Conservation (phyloP, 768 basidiomycete genomes). For the Termitomyces sp. region DNA sequence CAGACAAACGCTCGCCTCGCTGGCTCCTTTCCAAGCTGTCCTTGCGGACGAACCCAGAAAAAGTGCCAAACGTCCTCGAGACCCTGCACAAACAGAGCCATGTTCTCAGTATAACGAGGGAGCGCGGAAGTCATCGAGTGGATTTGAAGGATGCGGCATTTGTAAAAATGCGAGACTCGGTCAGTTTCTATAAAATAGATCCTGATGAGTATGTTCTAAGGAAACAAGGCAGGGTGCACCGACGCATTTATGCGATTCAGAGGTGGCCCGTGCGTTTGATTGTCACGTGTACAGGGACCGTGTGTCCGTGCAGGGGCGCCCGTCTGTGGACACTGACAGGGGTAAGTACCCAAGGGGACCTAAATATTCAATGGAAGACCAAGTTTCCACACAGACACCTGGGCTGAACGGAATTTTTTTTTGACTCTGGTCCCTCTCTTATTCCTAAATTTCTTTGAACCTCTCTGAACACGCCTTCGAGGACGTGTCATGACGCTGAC, state of each 20-base stretch:
- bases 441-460: no score
- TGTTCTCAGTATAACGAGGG: constrained; percentile 23
- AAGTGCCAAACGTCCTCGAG: constrained; percentile 22
- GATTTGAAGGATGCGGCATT: constrained; percentile 24
- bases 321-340: not conserved
- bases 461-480: not conserved
- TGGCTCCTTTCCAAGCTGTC: constrained; percentile 5
- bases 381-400: not conserved
- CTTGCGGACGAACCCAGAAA: constrained; percentile 8
- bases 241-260: constrained; percentile 11
- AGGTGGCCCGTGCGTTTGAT: constrained; percentile 14
- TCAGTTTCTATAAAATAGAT: constrained; percentile 26
- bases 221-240: constrained; percentile 5
- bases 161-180: constrained; percentile 26
- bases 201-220: constrained; percentile 25
- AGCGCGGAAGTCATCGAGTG: constrained; percentile 21
- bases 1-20: constrained; percentile 20
- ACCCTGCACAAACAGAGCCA: constrained; percentile 13
- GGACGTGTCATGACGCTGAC: not conserved
- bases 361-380: not conserved
- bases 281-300: constrained; percentile 6
- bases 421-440: not conserved
- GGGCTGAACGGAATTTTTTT: not conserved
- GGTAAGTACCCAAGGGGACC: not conserved
- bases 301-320: no score